phyloP scores from a whole-genome alignment of 2,329 filamentous ascomycete species.

The Elsinoe perseae region DNA sequence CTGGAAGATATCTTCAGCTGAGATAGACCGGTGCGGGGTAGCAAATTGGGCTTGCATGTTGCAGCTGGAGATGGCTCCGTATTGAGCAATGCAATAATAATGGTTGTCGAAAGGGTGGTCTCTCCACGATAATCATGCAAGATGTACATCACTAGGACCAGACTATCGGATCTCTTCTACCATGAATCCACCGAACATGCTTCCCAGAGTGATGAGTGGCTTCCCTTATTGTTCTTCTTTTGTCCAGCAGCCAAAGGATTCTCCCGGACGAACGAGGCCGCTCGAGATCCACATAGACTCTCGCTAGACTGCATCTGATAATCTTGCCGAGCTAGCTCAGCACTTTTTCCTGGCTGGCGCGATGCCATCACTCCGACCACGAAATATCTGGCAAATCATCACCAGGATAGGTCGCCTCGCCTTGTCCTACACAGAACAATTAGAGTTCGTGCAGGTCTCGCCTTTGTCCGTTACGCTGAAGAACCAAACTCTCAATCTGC shows the following conservation, averaged over 20 bases:
- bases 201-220: background rate
- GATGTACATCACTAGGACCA: background rate
- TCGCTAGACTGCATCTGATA: background rate
- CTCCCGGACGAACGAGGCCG: background rate
- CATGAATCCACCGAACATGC: too few relatives aligned
- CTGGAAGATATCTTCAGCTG: background rate
- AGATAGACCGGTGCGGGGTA: background rate
- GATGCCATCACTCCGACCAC: background rate
- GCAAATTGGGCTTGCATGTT: background rate
- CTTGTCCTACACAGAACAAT: background rate
- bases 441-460: slow-evolving; percentile 13
- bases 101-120: background rate
- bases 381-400: background rate
- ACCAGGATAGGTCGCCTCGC: background rate
- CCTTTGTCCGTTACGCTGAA: background rate
- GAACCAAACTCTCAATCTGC: background rate
- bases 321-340: background rate
- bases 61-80: background rate
- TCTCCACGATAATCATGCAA: background rate
- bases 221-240: background rate
- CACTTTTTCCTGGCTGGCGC: background rate
- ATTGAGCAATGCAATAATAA: background rate
- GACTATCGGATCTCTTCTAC: slow-evolving; percentile 1
- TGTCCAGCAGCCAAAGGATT: background rate
- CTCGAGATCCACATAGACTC: background rate